phyloP scores from a whole-genome alignment of 345 rosid species.

The Raphanus raphanistrum region DNA sequence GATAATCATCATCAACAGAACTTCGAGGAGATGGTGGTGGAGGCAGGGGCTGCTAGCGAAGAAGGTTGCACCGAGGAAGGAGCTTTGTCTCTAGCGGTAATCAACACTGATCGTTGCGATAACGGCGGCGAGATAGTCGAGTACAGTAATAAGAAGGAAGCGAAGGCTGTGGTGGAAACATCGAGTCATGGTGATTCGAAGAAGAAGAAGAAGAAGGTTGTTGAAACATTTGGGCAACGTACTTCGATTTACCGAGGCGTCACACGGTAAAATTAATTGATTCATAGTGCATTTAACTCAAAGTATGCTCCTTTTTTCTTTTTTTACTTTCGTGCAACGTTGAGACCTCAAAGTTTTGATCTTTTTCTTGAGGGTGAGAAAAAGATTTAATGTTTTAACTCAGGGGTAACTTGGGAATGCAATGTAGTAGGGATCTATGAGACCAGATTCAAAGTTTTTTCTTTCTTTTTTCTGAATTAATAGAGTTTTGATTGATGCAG shows the following conservation, averaged over 20 bases:
- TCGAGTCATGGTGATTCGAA: constrained; percentile 38
- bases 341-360: constrained; percentile 11
- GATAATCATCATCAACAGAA: constrained; percentile 52
- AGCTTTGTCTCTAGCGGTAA: constrained; percentile 62
- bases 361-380: not conserved
- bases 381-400: not conserved
- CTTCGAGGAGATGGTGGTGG: constrained; percentile 34
- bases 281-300: not conserved
- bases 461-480: not conserved
- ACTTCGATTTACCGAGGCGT: constrained; percentile 98
- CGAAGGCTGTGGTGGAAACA: constrained; percentile 36
- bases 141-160: constrained; percentile 9
- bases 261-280: constrained; percentile 50
- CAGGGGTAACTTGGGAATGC: not conserved
- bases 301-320: not conserved
- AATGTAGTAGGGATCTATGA: not conserved
- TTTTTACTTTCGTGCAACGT: not conserved
- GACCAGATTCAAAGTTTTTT: not conserved
- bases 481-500: constrained; percentile 41
- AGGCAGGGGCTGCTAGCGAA: not conserved
- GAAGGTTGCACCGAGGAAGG: constrained; percentile 40
- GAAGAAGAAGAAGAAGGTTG: constrained; percentile 50
- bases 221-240: constrained; percentile 78
- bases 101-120: not conserved
- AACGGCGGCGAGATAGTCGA: not conserved